Evolutionary conservation across 805 yeast species (phyloP).

Genomic region (Saturnispora sanitii): DNA sequence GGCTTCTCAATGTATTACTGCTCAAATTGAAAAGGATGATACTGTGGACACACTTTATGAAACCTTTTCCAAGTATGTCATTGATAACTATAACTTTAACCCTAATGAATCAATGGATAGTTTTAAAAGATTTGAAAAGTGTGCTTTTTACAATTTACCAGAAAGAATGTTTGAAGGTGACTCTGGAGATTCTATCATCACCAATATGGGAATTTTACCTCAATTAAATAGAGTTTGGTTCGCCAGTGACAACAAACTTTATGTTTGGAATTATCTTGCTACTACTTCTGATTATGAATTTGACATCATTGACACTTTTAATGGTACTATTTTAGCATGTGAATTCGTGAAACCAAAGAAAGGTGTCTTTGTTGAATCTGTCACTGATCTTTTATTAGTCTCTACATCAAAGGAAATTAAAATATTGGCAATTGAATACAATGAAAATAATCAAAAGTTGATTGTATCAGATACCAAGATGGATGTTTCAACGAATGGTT

Average conservation of each 20-base stretch:
- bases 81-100: constrained; percentile 58
- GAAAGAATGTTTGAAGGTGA: constrained; percentile 35
- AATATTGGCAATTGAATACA: constrained; percentile 59
- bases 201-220: constrained; percentile 76
- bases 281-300: constrained; percentile 45
- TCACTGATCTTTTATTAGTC: constrained; percentile 61
- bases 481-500: constrained; percentile 69
- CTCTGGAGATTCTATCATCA: constrained; percentile 29
- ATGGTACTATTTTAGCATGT: constrained; percentile 68
- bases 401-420: constrained; percentile 75
- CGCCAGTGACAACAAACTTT: constrained; percentile 66
- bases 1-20: constrained; percentile 55
- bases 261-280: constrained; percentile 66
- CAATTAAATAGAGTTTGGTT: constrained; percentile 82
- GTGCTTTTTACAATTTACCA: constrained; percentile 62
- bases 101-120: constrained; percentile 34
- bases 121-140: constrained; percentile 70
- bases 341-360: constrained; percentile 72
- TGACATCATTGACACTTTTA: constrained; percentile 72
- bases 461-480: constrained; percentile 77
- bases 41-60: constrained; percentile 48
- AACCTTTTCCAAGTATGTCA: constrained; percentile 47
- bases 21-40: constrained; percentile 48
- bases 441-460: constrained; percentile 32
- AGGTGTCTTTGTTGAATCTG: constrained; percentile 69